phyloP scores from a whole-genome alignment of 192 early-diverging fungal genomes.

The Coemansia sp. region DNA sequence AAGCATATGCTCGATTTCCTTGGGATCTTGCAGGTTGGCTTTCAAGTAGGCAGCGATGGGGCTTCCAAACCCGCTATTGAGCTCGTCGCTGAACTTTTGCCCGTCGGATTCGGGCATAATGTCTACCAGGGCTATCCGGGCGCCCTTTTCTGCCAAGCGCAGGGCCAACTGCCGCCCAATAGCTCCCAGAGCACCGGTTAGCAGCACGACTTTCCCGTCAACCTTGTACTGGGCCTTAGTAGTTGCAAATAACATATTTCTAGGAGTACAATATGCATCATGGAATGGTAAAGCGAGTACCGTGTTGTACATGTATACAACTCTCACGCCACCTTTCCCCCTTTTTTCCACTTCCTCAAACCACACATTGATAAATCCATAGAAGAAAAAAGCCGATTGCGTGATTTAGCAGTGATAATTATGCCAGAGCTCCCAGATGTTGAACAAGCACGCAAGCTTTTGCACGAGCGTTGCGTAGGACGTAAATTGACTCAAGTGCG shows the following conservation, averaged over 20 bases:
- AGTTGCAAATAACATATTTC: neutral
- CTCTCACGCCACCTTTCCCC: too few relatives aligned
- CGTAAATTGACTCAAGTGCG: conserved; percentile 52
- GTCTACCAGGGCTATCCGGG: conserved; percentile 30
- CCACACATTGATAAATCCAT: too few relatives aligned
- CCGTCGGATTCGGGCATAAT: conserved; percentile 12
- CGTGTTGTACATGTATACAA: too few relatives aligned
- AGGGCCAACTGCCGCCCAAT: conserved; percentile 25
- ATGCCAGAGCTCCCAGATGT: conserved; percentile 78
- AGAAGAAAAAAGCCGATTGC: too few relatives aligned
- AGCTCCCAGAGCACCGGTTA: conserved; percentile 40
- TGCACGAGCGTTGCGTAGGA: conserved; percentile 56
- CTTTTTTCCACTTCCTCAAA: too few relatives aligned
- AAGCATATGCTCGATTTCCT: conserved; percentile 20
- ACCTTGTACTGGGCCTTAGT: conserved; percentile 10
- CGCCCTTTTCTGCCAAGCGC: conserved; percentile 14
- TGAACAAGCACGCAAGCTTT: conserved; percentile 61
- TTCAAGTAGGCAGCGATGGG: conserved; percentile 15
- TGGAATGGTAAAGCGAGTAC: too few relatives aligned
- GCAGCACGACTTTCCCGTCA: conserved; percentile 20
- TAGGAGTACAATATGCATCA: too few relatives aligned
- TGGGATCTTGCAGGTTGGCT: conserved; percentile 15
- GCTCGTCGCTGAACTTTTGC: conserved; percentile 1
- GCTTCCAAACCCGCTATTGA: conserved; percentile 9
- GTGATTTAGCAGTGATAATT: neutral